These are phyloP conservation scores for Acer campestre DNA, from an alignment of 345 rosid genomes.

Conservation along the genomic window DNA sequence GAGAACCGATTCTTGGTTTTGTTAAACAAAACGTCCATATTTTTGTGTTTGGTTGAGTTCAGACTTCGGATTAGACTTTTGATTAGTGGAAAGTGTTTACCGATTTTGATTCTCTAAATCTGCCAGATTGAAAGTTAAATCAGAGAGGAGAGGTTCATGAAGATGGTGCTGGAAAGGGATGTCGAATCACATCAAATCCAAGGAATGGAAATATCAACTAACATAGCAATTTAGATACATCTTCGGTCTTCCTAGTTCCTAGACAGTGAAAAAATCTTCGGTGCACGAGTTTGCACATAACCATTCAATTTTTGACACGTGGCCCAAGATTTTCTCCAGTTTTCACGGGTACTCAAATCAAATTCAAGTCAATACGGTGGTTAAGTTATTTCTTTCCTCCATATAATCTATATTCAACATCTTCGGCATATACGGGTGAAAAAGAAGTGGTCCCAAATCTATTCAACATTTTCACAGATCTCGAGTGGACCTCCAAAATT, in stretches of 20 bases:
- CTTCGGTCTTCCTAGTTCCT: not conserved
- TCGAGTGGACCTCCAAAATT: not conserved
- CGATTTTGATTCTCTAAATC: not conserved
- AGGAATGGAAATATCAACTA: not conserved
- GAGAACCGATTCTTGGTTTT: not conserved
- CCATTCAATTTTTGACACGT: too few relatives aligned
- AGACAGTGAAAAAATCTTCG: too few relatives aligned
- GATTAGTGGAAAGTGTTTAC: not conserved
- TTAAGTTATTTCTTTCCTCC: not conserved
- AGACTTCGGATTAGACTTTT: not conserved
- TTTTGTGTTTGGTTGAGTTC: too few relatives aligned
- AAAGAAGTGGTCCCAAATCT: not conserved
- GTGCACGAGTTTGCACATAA: too few relatives aligned
- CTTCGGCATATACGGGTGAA: not conserved
- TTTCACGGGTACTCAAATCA: not conserved
- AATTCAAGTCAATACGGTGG: not conserved
- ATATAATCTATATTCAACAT: too few relatives aligned
- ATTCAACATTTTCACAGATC: not conserved
- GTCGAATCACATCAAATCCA: not conserved
- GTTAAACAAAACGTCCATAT: not conserved
- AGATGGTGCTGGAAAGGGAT: not conserved
- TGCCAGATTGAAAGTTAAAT: not conserved
- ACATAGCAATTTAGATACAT: not conserved
- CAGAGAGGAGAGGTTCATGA: not conserved
- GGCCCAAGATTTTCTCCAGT: too few relatives aligned